phyloP scores from a whole-genome alignment of 257 asterid species.

The Nicotiana knightiana region DNA sequence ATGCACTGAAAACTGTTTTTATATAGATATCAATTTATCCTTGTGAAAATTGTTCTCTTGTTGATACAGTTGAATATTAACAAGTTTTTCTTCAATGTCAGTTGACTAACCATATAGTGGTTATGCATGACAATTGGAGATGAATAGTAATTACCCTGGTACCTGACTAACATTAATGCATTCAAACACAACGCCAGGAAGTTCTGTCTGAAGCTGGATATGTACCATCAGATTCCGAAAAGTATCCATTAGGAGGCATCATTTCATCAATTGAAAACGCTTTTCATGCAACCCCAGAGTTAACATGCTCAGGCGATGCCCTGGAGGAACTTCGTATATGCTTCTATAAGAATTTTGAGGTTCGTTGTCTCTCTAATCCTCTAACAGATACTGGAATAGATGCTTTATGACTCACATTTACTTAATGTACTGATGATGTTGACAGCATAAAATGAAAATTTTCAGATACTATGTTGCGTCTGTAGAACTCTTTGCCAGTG shows the following conservation, averaged over 20 bases:
- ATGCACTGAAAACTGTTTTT: background rate
- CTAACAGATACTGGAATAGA: background rate
- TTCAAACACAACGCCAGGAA: conserved; percentile 36
- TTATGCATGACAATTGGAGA: background rate
- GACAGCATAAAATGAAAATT: background rate
- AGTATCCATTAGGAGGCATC: conserved; percentile 82
- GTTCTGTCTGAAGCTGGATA: conserved; percentile 70
- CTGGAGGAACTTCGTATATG: conserved; percentile 73
- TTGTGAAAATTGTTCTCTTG: background rate
- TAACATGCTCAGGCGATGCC: conserved; percentile 68
- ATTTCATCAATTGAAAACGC: conserved; percentile 77
- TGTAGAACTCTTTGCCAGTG: background rate
- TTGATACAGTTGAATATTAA: background rate
- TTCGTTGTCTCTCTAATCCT: conserved; percentile 18
- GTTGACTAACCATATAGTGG: background rate
- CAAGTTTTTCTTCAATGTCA: background rate
- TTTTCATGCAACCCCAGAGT: conserved; percentile 73
- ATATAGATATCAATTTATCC: background rate
- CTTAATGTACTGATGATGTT: background rate
- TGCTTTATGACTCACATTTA: background rate
- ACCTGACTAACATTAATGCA: background rate
- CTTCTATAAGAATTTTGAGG: conserved; percentile 85
- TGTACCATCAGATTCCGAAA: conserved; percentile 80
- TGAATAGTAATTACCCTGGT: background rate
- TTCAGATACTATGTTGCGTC: background rate